Base-by-base conservation (phyloP, 352 stramenopile genomes). In the Phytophthora crassamura region DNA sequence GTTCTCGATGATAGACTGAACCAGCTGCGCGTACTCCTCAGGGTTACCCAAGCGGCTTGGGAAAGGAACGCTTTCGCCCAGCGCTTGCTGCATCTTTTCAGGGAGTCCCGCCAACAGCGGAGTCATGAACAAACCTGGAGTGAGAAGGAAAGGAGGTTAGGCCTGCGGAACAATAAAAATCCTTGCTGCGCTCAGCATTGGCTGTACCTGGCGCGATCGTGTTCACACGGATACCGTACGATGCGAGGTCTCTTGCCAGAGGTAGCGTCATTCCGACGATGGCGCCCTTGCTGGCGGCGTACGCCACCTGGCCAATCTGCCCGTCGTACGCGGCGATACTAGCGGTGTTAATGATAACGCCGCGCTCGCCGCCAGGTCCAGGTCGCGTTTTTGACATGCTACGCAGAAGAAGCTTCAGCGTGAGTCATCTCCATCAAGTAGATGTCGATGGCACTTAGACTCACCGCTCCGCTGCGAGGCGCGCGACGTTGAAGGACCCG, bases 271-370 rank as follows among this genome's bases (percentile, higher is more conserved):
- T 98, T 49, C 89, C 87, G 32, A 98, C 93, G 54, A 99, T 97
- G 2, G 93, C 97, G 7, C 87, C 96, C 78, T 99, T 99, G 69
- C 89, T 98, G 10, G 97, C 91, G 42, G 97, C 88, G 75, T 99
- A 99, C 8, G 97, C 97, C 20, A 89, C 94, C 83, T 99, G 97
- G 3, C 97, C 97, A 47, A 98, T 92, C 80, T 99, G 95, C 35
- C 98, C 98, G 18, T 99, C 97, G 72, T 97, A 99, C 1, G 97
- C 98, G 45, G 98, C 97, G 50, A 99, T 98, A 68, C 90, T 98
- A 11, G 97, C 97, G 10, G 97, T 99, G 80, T 99, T 99, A 65
- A 99, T 98, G 60, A 99, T 99, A 47, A 98, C 90, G 15, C 97
- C 97, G 25, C 96, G 84, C 52, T 98, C 83, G 8, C 93, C 94